Evolutionary conservation across 1,139 yeast species (phyloP), one percentile per base, ranked within the genome.

Genomic region (Candida sp.): DNA sequence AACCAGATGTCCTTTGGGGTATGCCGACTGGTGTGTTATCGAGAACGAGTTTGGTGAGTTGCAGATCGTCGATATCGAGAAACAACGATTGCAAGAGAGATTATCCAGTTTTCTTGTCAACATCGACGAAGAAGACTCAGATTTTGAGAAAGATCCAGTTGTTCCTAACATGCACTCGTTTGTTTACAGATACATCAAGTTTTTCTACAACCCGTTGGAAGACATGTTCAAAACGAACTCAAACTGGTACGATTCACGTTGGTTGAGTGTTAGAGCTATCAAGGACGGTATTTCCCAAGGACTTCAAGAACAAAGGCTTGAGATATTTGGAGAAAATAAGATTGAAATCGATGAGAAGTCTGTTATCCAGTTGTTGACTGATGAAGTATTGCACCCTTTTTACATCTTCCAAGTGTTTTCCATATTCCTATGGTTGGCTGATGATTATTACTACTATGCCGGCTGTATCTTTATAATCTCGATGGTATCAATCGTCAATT

Each of bases 1-100:
- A 3, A 70, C 71, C 22, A 78, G 78, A 32, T 77, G 83, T 6
- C 86, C 96, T 0, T 74, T 96, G 55, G 97, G 92, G 1, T 78
- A 78, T 53, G 89, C 98, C 33, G 96, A 91, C 61, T 91, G 98
- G 96, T 88, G 94, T 37, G 97, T 92, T 17, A 79, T 96, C 42
- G 99, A 94, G 64, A 96, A 91, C 59, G 98, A 93, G 65, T 88
- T 85, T 78, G 98, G 98, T 31, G 97, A 91, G 60, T 77, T 94
- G 56, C 78, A 82, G 28, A 80, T 88, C 12, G 80, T 84, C 4
- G 68, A 73, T 5, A 83, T 94, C 17, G 62, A 71, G 2, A 80
- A 86, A 58, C 72, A 72, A 43, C 78, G 88, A 73, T 90, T 86
- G 62, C 84, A 88, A 59, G 84, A 90, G 59, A 78, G 90, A 17